phyloP scores from a whole-genome alignment of 805 yeast genomes.

The Candida ponderosae region DNA sequence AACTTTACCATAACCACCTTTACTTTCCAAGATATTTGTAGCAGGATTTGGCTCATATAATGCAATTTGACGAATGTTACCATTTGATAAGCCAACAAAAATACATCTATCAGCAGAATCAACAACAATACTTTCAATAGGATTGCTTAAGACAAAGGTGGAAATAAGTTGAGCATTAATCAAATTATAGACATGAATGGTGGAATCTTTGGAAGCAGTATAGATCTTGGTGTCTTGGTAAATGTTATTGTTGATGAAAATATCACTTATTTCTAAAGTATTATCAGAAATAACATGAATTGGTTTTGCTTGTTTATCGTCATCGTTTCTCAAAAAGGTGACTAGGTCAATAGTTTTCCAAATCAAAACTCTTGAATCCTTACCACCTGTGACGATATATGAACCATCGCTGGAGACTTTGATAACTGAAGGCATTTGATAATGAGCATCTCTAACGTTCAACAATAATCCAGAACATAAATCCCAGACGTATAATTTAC shows the following conservation, averaged over 20 bases:
- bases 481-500: slow-evolving; percentile 83
- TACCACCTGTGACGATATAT: slow-evolving; percentile 66
- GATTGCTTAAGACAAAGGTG: slow-evolving; percentile 61
- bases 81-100: slow-evolving; percentile 63
- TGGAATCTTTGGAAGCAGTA: slow-evolving; percentile 67
- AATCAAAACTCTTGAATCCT: slow-evolving; percentile 69
- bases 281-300: slow-evolving; percentile 49
- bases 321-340: slow-evolving; percentile 22
- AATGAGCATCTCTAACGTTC: slow-evolving; percentile 73
- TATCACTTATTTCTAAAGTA: slow-evolving; percentile 40
- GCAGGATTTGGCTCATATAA: slow-evolving; percentile 30
- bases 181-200: slow-evolving; percentile 65
- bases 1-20: slow-evolving; percentile 21
- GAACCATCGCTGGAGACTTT: slow-evolving; percentile 56
- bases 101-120: slow-evolving; percentile 78
- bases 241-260: slow-evolving; percentile 41
- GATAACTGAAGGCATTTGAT: slow-evolving; percentile 61
- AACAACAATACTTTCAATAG: slow-evolving; percentile 48
- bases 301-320: slow-evolving; percentile 39
- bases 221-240: slow-evolving; percentile 54
- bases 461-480: slow-evolving; percentile 66
- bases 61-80: slow-evolving; percentile 49
- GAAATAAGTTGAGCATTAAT: slow-evolving; percentile 36
- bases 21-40: slow-evolving; percentile 18
- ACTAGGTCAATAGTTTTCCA: slow-evolving; percentile 67